Evolutionary conservation across 2,329 filamentous ascomycete genomes (phyloP).

Genomic region (Septoria linicola): DNA sequence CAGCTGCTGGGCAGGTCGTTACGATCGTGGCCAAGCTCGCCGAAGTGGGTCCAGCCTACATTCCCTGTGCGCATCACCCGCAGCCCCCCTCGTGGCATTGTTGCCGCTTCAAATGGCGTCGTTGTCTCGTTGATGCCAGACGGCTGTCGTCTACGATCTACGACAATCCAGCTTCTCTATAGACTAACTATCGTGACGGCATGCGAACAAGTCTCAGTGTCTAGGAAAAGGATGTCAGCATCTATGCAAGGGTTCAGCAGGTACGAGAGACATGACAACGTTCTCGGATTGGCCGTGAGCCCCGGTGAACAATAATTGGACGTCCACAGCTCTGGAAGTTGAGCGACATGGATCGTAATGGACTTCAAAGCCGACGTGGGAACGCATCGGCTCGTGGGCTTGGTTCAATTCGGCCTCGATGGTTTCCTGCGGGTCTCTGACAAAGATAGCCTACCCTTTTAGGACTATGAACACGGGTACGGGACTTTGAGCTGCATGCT

Average conservation of each 20-base stretch:
- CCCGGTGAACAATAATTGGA: conserved; percentile 10
- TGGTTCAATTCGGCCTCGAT: conserved; percentile 1
- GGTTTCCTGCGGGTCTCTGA: conserved; percentile 2
- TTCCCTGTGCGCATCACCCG: conserved; percentile 9
- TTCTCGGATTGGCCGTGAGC: conserved; percentile 6
- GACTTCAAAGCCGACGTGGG: conserved; percentile 9
- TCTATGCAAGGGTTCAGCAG: conserved; percentile 16
- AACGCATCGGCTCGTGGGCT: conserved; percentile 13
- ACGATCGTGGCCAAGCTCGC: conserved; percentile 11
- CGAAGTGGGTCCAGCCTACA: conserved; percentile 4
- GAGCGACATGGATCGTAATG: conserved; percentile 8
- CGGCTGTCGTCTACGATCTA: too few relatives aligned
- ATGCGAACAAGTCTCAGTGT: too few relatives aligned
- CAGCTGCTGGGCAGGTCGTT: conserved; percentile 2
- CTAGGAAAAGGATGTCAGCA: conserved; percentile 5
- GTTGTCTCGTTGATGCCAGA: neutral
- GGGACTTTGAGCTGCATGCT: conserved; percentile 1
- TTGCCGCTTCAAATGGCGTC: conserved; percentile 6
- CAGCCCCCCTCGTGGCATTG: conserved; percentile 11
- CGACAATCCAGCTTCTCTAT: too few relatives aligned
- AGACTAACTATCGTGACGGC: too few relatives aligned
- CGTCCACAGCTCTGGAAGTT: conserved; percentile 9
- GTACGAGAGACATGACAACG: conserved; percentile 17
- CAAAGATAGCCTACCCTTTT: conserved; percentile 7
- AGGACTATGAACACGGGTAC: conserved; percentile 4